These are phyloP conservation scores for Delonix regia DNA, from an alignment of 306 rosid species.

Conservation along the genomic window DNA sequence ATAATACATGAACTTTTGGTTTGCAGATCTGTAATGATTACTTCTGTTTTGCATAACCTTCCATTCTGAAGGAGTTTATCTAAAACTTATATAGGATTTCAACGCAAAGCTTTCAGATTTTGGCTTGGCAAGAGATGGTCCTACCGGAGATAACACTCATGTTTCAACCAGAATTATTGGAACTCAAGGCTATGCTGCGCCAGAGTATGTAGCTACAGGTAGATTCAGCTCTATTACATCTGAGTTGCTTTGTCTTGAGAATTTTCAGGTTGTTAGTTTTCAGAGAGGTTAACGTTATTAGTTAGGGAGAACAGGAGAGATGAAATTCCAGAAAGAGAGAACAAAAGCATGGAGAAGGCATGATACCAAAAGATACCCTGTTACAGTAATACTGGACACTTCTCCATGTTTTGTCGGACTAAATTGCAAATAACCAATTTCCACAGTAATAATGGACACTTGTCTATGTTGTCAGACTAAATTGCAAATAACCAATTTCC, in stretches of 20 bases:
- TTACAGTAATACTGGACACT: background rate
- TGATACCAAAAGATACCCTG: background rate
- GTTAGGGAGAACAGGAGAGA: background rate
- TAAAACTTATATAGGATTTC: slow-evolving; percentile 62
- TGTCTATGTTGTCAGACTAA: background rate
- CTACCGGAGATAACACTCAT: slow-evolving; percentile 94
- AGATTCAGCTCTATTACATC: slow-evolving; percentile 27
- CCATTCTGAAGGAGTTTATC: slow-evolving; percentile 32
- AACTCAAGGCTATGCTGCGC: slow-evolving; percentile 96
- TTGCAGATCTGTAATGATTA: background rate
- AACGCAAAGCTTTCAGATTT: slow-evolving; percentile 87
- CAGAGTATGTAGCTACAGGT: slow-evolving; percentile 97
- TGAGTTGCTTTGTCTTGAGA: slow-evolving; percentile 1
- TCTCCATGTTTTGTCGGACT: background rate
- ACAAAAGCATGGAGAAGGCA: slow-evolving; percentile 6
- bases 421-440: background rate
- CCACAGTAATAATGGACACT: background rate
- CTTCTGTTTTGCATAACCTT: background rate
- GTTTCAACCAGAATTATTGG: slow-evolving; percentile 92
- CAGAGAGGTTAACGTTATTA: background rate
- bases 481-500: background rate
- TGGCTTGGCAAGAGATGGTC: slow-evolving; percentile 98
- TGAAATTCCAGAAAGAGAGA: background rate
- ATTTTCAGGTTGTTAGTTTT: slow-evolving; percentile 4
- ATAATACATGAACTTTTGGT: slow-evolving; percentile 23